A percentile compares a stretch with the other conserved stretches of the same genome.
Evolutionary conservation across 2,329 filamentous ascomycete genomes (phyloP).

Genomic region (Cladosporium sp.): DNA sequence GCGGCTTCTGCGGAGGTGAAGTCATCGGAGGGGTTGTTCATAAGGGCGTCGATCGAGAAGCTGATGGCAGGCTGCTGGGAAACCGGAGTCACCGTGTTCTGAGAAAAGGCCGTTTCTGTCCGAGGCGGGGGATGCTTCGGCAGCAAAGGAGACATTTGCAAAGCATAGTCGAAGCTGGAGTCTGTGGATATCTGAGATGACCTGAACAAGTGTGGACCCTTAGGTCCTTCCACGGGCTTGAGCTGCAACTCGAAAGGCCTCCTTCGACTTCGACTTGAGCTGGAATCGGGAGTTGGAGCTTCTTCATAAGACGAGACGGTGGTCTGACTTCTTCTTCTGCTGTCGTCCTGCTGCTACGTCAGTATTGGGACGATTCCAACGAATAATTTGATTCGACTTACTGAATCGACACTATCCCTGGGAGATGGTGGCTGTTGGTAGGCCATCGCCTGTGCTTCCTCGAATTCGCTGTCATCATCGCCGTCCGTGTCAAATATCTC

Average conservation of each 20-base stretch:
- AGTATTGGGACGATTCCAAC: not conserved
- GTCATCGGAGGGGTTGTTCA: slow-evolving; percentile 4
- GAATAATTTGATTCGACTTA: slow-evolving; percentile 39
- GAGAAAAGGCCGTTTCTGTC: slow-evolving; percentile 37
- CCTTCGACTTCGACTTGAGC: slow-evolving; percentile 51
- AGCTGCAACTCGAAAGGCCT: slow-evolving; percentile 57
- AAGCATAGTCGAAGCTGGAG: slow-evolving; percentile 43
- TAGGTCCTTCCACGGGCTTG: slow-evolving; percentile 70
- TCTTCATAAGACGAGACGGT: slow-evolving; percentile 86
- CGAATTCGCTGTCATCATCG: slow-evolving; percentile 59
- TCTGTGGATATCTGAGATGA: slow-evolving; percentile 56
- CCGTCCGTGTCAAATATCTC: slow-evolving; percentile 73
- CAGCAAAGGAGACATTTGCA: slow-evolving; percentile 69
- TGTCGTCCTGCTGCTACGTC: slow-evolving; percentile 24
- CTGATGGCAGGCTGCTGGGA: slow-evolving; percentile 14
- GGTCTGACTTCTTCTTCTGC: slow-evolving; percentile 70
- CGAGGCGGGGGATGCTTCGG: slow-evolving; percentile 51
- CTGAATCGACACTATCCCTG: slow-evolving; percentile 63
- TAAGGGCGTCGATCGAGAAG: slow-evolving; percentile 26
- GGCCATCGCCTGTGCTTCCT: slow-evolving; percentile 13
- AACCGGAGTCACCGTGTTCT: slow-evolving; percentile 26
- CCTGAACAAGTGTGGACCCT: slow-evolving; percentile 81
- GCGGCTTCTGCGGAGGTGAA: slow-evolving; percentile 16
- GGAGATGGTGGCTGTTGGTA: slow-evolving; percentile 40
- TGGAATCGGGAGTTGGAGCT: slow-evolving; percentile 59